Percentiles rank a stretch among this genome's conserved stretches.
These are phyloP conservation scores for Penstemon davidsonii DNA, from an alignment of 257 asterid species.

Conservation along the genomic window DNA sequence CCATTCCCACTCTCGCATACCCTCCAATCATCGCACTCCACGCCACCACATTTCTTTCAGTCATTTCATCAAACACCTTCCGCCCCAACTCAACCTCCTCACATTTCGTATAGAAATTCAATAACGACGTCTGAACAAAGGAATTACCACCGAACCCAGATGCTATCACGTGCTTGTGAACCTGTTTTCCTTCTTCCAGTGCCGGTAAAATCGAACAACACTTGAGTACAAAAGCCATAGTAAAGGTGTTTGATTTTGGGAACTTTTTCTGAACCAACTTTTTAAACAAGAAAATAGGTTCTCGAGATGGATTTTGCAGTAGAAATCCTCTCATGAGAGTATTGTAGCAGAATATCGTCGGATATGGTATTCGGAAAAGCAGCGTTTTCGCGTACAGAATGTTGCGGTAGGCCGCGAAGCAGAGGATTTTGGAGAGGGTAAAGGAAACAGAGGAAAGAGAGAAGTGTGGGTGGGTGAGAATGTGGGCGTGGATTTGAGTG, in stretches of 20 bases:
- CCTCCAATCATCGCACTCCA: conserved; percentile 78
- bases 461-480: conserved; percentile 46
- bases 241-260: conserved; percentile 56
- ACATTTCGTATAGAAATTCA: conserved; percentile 60
- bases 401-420: conserved; percentile 62
- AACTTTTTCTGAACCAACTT: conserved; percentile 37
- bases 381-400: conserved; percentile 48
- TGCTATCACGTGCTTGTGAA: conserved; percentile 58
- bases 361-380: conserved; percentile 47
- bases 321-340: conserved; percentile 62
- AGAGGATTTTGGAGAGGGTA: conserved; percentile 59
- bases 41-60: conserved; percentile 60
- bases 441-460: conserved; percentile 42
- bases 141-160: conserved; percentile 47
- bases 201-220: conserved; percentile 56
- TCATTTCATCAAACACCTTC: conserved; percentile 78
- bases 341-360: conserved; percentile 55
- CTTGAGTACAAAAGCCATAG: conserved; percentile 66
- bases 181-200: conserved; percentile 54
- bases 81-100: conserved; percentile 49
- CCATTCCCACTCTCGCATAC: conserved; percentile 56
- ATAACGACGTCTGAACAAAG: conserved; percentile 63
- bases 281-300: conserved; percentile 52
- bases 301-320: conserved; percentile 30
- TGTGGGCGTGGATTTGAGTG: conserved; percentile 60